Conservation (phyloP, 169 alveolate species). For the Perkinsus olseni region DNA sequence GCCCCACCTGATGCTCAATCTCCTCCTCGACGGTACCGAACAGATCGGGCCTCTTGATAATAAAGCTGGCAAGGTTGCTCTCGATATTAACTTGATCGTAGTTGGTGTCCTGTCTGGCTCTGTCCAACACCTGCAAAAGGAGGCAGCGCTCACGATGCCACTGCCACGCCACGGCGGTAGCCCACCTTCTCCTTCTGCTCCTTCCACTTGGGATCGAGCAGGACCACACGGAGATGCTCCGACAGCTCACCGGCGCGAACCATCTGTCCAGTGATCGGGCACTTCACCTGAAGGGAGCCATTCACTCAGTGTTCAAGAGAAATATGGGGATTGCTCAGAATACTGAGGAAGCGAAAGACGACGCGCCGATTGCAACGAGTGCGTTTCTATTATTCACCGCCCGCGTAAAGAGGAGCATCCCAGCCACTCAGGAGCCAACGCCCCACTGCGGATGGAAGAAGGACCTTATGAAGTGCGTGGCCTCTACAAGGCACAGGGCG, state of each 20-base stretch:
- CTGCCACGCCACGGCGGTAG: not conserved
- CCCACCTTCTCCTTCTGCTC: constrained; percentile 20
- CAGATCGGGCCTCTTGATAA: constrained; percentile 76
- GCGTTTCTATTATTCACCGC: too few relatives aligned
- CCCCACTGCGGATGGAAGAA: too few relatives aligned
- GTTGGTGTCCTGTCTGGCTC: constrained; percentile 73
- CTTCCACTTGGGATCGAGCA: constrained; percentile 95
- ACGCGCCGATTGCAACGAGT: too few relatives aligned
- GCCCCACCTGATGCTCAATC: not conserved
- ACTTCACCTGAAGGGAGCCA: constrained; percentile 36
- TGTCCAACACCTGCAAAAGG: constrained; percentile 39
- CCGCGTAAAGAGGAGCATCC: too few relatives aligned
- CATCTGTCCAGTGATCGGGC: constrained; percentile 89
- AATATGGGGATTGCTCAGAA: too few relatives aligned
- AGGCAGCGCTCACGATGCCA: not conserved
- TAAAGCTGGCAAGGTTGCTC: constrained; percentile 69
- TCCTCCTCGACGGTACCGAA: constrained; percentile 82
- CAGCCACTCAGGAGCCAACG: too few relatives aligned
- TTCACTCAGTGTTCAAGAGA: too few relatives aligned
- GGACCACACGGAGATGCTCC: constrained; percentile 80
- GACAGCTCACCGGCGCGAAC: constrained; percentile 82
- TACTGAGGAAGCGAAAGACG: too few relatives aligned
- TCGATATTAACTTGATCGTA: constrained; percentile 75
- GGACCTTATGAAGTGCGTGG: too few relatives aligned
- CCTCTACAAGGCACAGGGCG: too few relatives aligned